A percentile compares a stretch with the other conserved stretches of the same genome.
Evolutionary conservation across 2,329 filamentous ascomycete genomes (phyloP).

Genomic region (Microcyclosporella mali): DNA sequence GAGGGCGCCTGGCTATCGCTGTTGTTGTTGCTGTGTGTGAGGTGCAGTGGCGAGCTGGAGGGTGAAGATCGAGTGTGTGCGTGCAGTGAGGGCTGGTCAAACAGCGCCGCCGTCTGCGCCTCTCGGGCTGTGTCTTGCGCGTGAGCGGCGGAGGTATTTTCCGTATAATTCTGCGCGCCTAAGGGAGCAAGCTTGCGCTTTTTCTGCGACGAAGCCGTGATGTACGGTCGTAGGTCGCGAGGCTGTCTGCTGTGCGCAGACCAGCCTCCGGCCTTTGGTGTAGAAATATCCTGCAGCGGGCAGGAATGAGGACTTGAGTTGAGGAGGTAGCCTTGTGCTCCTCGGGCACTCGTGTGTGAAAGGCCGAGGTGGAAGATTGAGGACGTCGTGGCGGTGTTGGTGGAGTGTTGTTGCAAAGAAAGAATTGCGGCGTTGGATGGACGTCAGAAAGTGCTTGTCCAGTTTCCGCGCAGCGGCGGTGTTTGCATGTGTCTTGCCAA

Average conservation of each 20-base stretch:
- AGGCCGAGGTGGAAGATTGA: too few species aligned
- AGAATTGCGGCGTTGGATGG: too few species aligned
- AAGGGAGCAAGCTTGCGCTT: conserved; percentile 42
- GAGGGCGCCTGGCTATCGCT: conserved; percentile 15
- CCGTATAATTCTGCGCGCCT: conserved; percentile 1
- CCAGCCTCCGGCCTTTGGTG: background rate
- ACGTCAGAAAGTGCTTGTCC: too few species aligned
- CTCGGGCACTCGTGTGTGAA: too few species aligned
- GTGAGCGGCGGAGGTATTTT: background rate
- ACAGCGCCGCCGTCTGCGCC: conserved; percentile 2
- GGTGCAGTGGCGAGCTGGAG: conserved; percentile 18
- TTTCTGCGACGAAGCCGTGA: conserved; percentile 32
- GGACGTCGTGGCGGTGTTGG: too few species aligned
- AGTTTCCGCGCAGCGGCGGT: too few species aligned
- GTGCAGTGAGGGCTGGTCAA: conserved; percentile 15
- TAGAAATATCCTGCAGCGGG: background rate
- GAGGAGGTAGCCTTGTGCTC: background rate
- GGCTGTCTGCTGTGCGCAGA: conserved; percentile 9
- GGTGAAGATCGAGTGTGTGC: conserved; percentile 20
- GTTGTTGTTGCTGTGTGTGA: conserved; percentile 4
- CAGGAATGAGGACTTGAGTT: background rate
- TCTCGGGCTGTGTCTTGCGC: background rate
- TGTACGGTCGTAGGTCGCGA: conserved; percentile 6
- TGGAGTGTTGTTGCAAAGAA: too few species aligned
- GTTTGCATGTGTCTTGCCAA: too few species aligned